phyloP scores from a whole-genome alignment of 192 early-diverging fungal genomes.

The Rhizophagus clarus region DNA sequence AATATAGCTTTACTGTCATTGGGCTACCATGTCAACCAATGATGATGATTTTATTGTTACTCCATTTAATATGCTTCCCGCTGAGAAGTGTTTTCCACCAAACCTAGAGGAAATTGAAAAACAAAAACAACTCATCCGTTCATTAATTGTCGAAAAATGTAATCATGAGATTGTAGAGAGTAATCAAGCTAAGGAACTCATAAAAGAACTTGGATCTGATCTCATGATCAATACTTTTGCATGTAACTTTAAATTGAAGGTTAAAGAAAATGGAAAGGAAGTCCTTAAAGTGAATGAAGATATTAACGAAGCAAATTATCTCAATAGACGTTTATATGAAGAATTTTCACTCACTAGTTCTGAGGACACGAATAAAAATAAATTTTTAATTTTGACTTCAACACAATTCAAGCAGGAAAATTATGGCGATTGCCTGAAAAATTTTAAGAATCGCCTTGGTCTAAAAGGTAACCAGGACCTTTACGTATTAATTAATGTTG shows the following conservation, averaged over 20 bases:
- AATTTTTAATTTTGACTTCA: not conserved
- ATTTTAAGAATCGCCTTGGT: slow-evolving; percentile 2
- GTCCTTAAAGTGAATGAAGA: not conserved
- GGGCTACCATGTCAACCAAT: slow-evolving; percentile 5
- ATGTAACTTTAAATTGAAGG: not conserved
- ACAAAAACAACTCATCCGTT: not conserved
- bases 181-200: not conserved
- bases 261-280: no score
- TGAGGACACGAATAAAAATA: not conserved
- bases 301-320: slow-evolving; percentile 5
- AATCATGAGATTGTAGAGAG: not conserved
- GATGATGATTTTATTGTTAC: not conserved
- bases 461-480: not conserved
- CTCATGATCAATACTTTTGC: not conserved
- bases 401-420: not conserved
- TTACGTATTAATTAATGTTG: not conserved
- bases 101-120: not conserved
- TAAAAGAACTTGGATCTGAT: slow-evolving; percentile 5
- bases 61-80: slow-evolving; percentile 3
- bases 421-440: not conserved
- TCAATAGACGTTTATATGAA: not conserved
- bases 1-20: slow-evolving; percentile 3
- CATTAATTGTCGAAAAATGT: not conserved
- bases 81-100: not conserved
- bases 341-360: not conserved